A percentile compares a stretch with the other conserved stretches of the same genome.
Conservation (phyloP, 345 rosid genomes). For the Nephelium lappaceum region DNA sequence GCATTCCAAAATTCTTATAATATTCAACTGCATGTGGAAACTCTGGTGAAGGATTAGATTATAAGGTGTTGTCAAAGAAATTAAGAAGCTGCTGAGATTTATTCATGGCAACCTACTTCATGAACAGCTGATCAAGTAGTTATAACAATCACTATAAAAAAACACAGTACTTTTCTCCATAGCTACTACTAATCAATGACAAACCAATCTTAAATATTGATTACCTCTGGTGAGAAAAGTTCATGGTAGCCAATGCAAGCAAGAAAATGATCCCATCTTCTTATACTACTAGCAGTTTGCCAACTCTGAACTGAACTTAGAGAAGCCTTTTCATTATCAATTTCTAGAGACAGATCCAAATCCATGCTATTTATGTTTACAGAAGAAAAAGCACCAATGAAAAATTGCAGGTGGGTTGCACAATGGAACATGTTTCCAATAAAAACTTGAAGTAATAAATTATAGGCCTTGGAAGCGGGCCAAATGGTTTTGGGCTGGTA, state of each 20-base stretch:
- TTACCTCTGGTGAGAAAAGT: slow-evolving; percentile 31
- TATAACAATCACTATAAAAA: background rate
- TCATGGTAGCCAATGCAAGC: slow-evolving; percentile 30
- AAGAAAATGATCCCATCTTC: slow-evolving; percentile 16
- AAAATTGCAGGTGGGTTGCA: background rate
- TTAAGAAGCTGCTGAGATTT: too few relatives aligned
- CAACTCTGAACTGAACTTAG: slow-evolving; percentile 1
- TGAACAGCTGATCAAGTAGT: background rate
- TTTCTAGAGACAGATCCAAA: background rate
- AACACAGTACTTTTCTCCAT: background rate
- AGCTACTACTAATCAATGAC: too few relatives aligned
- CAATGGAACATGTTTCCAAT: background rate
- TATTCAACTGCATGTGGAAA: too few relatives aligned
- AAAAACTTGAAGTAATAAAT: background rate
- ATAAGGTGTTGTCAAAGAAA: too few relatives aligned
- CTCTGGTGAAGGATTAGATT: too few relatives aligned
- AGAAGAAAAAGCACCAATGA: background rate
- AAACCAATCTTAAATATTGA: too few relatives aligned
- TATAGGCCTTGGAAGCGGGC: background rate
- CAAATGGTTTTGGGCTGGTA: background rate
- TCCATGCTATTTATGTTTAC: slow-evolving; percentile 4
- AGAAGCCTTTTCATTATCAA: background rate
- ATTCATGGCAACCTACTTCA: background rate
- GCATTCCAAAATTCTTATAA: too few relatives aligned
- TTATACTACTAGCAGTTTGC: background rate